Base-by-base conservation (phyloP, 768 basidiomycete genomes). In the Collybia sp. region DNA sequence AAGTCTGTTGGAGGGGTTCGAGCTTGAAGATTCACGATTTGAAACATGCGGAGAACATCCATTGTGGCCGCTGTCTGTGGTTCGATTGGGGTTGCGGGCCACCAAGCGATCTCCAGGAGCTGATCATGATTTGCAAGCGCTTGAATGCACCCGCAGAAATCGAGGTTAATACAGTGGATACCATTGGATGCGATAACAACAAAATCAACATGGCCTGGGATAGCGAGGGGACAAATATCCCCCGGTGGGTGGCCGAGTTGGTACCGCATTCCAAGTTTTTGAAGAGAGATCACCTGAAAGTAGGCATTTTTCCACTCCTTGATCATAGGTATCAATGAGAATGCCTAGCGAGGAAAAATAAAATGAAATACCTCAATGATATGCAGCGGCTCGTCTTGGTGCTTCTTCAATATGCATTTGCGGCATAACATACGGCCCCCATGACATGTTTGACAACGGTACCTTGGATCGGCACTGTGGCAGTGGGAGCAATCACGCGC, bases 11-110 rank as follows among this genome's bases (percentile, higher is more conserved):
- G 47, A 0, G 57, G 40, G 1, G 53, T 17, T 12, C 50, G 45
- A 1, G 44, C 54, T 39, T 57, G 49, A 1, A 57, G 40, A 30
- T 55, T 59, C 1, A 55, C 11, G 1, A 32, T 47, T 11, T 60
- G 61, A 33, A 62, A 60, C 11, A 44, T 40, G 0, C 47, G 38
- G 2, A 63, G 46, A 13, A 59, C 32, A 10, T 34, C 35, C 13
- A 59, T 43, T 1, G 56, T 59, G 10, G 58, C 50, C 10, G 39
- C 49, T 2, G 54, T 54, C 40, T 58, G 46, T 8, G 53, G 60
- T 12, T 48, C 39, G 1, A 51, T 35, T 13, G 47, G 50, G 1
- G 58, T 60, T 2, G 58, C 48, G 0, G 61, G 58, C 31, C 44
- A 57, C 58, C 58, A 59, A 10, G 42, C 45, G 12, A 47, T 43